Base-by-base conservation (phyloP, 176 grass and related monocot species). In the Guadua angustifolia region DNA sequence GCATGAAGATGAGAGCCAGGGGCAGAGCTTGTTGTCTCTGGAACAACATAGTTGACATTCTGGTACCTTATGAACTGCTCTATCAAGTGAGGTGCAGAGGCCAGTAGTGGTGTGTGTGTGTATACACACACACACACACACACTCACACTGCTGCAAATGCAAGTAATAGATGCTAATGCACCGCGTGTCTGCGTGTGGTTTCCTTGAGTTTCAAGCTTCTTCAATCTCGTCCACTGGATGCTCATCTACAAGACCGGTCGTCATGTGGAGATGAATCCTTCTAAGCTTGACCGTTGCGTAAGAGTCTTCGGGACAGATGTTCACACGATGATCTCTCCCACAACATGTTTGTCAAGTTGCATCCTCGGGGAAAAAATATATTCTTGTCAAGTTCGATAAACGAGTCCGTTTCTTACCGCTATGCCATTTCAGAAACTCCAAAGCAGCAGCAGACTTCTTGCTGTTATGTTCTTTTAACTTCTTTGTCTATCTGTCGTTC, bases 1-100 rank as follows among this genome's bases (percentile, higher is more conserved):
- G 70, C 24, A 84, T 43, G 71, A 86, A 6, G 26, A 92, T 36
- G n/a, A 92, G 53, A 68, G 55, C 21, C 51, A 76, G 13, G 6
- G 53, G 71, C 5, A 88, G 50, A 50, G 49, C 51, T 49, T 29
- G 18, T 22, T 35, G 56, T 24, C 68, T 74, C 58, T 57, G 68
- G 65, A 79, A 24, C 81, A 22, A 1, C 59, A 56, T 68, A 13
- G 4, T 22, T 65, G 45, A 3, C 44, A 57, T 53, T 0, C 73
- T 70, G 64, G 22, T 83, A 44, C 74, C n/a, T 87, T 74, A 49
- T 26, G 77, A 58, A 66, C 32, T 72, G 18, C 7, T 22, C n/a
- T 66, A 32, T 68, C 6, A 14, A 75, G 4, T 47, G 71, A 69
- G 19, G 21, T 61, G 21, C 5, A 26, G 10, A 75, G 26, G 25